These are phyloP conservation scores for Sporothrix sp. DNA, from an alignment of 2,329 filamentous ascomycete species.

Conservation along the genomic window DNA sequence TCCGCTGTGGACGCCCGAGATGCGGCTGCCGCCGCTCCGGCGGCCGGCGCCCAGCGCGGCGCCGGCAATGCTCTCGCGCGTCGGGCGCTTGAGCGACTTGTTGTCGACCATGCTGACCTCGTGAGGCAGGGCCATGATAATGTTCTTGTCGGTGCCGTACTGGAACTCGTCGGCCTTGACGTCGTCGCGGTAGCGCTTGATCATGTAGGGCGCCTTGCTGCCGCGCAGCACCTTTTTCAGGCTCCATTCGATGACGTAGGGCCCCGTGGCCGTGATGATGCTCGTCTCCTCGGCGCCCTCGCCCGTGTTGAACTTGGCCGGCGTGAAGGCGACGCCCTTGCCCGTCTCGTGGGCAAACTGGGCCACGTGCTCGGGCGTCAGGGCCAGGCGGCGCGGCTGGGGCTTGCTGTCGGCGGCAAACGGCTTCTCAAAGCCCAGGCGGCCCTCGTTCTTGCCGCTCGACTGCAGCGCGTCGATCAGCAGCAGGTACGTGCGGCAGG, in stretches of 20 bases:
- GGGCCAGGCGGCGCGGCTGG: slow-evolving; percentile 77
- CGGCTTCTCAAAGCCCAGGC: slow-evolving; percentile 91
- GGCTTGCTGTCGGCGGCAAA: slow-evolving; percentile 92
- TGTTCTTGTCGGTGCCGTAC: slow-evolving; percentile 93
- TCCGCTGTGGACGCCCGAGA: slow-evolving; percentile 44
- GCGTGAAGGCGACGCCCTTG: slow-evolving; percentile 62
- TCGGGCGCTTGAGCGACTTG: slow-evolving; percentile 74
- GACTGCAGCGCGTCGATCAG: slow-evolving; percentile 89
- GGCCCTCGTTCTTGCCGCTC: slow-evolving; percentile 89
- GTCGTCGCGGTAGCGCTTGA: slow-evolving; percentile 91
- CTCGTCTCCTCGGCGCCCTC: slow-evolving; percentile 74
- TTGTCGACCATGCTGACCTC: slow-evolving; percentile 97
- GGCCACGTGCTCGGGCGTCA: slow-evolving; percentile 86
- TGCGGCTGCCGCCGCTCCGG: slow-evolving; percentile 40
- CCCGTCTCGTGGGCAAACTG: slow-evolving; percentile 97
- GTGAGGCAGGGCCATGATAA: slow-evolving; percentile 92
- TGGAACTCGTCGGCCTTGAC: slow-evolving; percentile 99
- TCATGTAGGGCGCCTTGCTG: slow-evolving; percentile 80
- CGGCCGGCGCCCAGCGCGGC: slow-evolving; percentile 27
- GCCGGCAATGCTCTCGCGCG: slow-evolving; percentile 81
- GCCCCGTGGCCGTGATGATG: slow-evolving; percentile 92
- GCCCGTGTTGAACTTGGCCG: slow-evolving; percentile 43
- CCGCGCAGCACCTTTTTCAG: slow-evolving; percentile 79
- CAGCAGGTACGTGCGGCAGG: slow-evolving; percentile 86
- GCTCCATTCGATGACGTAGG: slow-evolving; percentile 95